Evolutionary conservation across 225 moss, liverwort and hornwort genomes (phyloP).

Genomic region (Physcomitrellopsis africana): DNA sequence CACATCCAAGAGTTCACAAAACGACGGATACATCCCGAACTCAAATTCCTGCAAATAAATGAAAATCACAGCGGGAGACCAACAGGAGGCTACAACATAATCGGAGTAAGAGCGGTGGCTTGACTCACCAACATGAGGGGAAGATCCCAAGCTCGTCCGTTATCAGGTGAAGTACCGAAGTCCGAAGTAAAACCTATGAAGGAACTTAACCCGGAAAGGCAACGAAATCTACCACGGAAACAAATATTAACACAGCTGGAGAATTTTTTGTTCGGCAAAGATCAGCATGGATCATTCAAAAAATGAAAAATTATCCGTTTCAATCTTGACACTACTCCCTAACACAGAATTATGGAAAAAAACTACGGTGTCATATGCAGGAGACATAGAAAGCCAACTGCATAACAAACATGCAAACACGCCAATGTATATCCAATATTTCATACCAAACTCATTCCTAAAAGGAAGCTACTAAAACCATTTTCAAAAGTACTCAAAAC

Average conservation of each 20-base stretch:
- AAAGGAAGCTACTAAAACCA: too few relatives aligned
- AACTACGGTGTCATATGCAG: too few relatives aligned
- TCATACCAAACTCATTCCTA: too few relatives aligned
- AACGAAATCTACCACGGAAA: constrained; percentile 2
- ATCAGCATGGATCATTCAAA: too few relatives aligned
- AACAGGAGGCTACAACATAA: neutral
- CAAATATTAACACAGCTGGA: neutral
- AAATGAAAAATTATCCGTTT: too few relatives aligned
- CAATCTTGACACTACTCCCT: too few relatives aligned
- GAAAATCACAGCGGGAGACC: neutral
- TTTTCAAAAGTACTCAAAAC: too few relatives aligned
- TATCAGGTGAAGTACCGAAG: neutral
- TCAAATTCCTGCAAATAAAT: neutral
- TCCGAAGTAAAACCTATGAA: constrained; percentile 21
- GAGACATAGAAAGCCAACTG: too few relatives aligned
- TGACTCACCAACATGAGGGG: constrained; percentile 44
- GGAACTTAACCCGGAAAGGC: neutral
- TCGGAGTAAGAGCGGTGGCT: neutral
- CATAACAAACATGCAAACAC: too few relatives aligned
- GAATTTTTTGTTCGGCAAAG: too few relatives aligned
- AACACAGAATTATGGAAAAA: too few relatives aligned
- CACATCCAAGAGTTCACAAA: neutral
- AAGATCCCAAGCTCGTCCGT: constrained; percentile 24
- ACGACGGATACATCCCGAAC: neutral
- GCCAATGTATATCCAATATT: too few relatives aligned